Evolutionary conservation across 1,139 yeast species (phyloP).

Genomic region (Magnusiomyces sp.): DNA sequence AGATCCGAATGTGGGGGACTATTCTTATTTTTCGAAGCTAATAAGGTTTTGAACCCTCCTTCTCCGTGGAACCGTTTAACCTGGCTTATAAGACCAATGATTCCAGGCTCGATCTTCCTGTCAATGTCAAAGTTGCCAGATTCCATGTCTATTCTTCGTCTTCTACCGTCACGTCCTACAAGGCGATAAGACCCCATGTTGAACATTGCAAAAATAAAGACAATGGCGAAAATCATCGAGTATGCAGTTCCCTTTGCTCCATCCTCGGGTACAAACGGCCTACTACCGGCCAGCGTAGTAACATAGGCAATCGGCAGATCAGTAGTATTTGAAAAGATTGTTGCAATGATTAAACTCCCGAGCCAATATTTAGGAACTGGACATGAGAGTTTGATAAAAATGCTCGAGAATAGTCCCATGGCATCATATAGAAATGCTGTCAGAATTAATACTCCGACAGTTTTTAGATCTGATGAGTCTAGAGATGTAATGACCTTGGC

Average conservation of each 20-base stretch:
- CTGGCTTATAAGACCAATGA: neutral
- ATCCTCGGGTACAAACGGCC: constrained; percentile 47
- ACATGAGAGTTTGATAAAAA: constrained; percentile 30
- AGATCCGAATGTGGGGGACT: too few relatives aligned
- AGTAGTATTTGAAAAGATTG: constrained; percentile 52
- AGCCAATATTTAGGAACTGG: constrained; percentile 65
- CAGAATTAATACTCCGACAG: constrained; percentile 63
- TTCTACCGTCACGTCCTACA: constrained; percentile 57
- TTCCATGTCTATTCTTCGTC: constrained; percentile 7
- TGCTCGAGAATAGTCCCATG: constrained; percentile 27
- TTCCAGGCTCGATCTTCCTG: neutral
- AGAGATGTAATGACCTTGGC: constrained; percentile 64
- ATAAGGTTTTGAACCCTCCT: too few relatives aligned
- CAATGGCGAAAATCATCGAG: constrained; percentile 67
- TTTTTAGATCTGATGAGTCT: constrained; percentile 62
- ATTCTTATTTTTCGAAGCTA: too few relatives aligned
- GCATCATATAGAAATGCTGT: constrained; percentile 45
- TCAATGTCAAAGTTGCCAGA: constrained; percentile 7
- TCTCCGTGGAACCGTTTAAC: neutral
- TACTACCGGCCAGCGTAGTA: constrained; percentile 66
- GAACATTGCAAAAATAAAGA: constrained; percentile 64
- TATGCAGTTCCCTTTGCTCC: constrained; percentile 80
- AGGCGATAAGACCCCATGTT: constrained; percentile 66
- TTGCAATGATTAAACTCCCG: constrained; percentile 72
- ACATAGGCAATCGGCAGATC: constrained; percentile 87